These are phyloP conservation scores for Camelina hispida DNA, from an alignment of 345 rosid species.

Conservation along the genomic window DNA sequence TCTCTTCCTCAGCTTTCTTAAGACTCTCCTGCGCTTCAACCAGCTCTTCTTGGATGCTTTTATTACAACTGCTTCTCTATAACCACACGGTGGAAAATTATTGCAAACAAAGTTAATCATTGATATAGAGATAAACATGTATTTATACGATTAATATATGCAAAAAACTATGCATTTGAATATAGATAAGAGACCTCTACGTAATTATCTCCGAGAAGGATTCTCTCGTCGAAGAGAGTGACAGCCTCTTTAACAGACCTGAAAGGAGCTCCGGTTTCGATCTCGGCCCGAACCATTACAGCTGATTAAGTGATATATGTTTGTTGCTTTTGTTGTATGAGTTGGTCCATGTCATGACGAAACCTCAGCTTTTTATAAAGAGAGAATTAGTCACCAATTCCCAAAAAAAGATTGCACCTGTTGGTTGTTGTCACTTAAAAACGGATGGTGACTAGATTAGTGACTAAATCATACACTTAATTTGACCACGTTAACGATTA, in stretches of 20 bases:
- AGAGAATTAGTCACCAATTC: not conserved
- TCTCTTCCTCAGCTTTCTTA: constrained; percentile 56
- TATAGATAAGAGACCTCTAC: constrained; percentile 47
- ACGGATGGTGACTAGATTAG: constrained; percentile 42
- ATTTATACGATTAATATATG: not conserved
- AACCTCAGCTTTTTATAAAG: constrained; percentile 32
- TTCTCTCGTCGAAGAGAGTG: constrained; percentile 64
- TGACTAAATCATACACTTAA: not conserved
- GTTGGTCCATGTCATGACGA: constrained; percentile 38
- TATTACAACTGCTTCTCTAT: constrained; percentile 6
- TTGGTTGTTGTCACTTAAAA: constrained; percentile 32
- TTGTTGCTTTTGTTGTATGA: constrained; percentile 21
- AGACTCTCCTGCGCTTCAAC: constrained; percentile 62
- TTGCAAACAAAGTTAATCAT: constrained; percentile 3
- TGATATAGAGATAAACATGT: not conserved
- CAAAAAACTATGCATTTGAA: not conserved
- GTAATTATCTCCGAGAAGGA: constrained; percentile 65
- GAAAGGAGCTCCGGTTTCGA: constrained; percentile 79
- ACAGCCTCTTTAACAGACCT: constrained; percentile 84
- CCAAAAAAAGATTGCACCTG: constrained; percentile 6
- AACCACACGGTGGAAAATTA: not conserved
- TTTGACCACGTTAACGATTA: too few relatives aligned
- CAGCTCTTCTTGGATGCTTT: constrained; percentile 59
- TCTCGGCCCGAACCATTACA: constrained; percentile 56
- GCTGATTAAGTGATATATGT: not conserved